A percentile compares a stretch with the other conserved stretches of the same genome.
Conservation (phyloP, 768 basidiomycete species). For the Amanita inopinata region DNA sequence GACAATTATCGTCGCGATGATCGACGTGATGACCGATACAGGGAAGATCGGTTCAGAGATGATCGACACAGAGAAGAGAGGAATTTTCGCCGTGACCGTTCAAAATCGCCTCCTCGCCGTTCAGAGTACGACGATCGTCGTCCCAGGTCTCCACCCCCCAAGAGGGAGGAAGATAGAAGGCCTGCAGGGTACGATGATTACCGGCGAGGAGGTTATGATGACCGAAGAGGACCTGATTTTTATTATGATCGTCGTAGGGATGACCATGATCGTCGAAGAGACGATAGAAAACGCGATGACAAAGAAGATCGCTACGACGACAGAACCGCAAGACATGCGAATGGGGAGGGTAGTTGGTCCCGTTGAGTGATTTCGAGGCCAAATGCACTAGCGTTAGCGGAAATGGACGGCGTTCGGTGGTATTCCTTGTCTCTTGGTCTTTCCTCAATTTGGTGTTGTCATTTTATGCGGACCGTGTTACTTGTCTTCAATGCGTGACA, state of each 20-base stretch:
- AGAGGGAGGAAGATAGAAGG: constrained; percentile 79
- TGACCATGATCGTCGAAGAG: constrained; percentile 57
- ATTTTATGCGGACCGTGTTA: constrained; percentile 46
- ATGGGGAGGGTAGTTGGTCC: constrained; percentile 71
- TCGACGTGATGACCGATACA: constrained; percentile 46
- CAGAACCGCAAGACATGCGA: constrained; percentile 59
- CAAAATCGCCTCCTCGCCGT: constrained; percentile 71
- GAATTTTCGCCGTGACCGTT: constrained; percentile 67
- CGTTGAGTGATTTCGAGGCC: constrained; percentile 44
- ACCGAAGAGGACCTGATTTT: constrained; percentile 75
- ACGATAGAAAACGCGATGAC: constrained; percentile 75
- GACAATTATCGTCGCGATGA: constrained; percentile 76
- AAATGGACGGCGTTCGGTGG: constrained; percentile 29
- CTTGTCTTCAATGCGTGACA: constrained; percentile 36
- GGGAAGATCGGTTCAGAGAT: constrained; percentile 51
- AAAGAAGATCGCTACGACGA: constrained; percentile 79
- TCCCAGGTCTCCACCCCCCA: constrained; percentile 70
- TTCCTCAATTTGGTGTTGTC: constrained; percentile 40
- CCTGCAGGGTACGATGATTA: constrained; percentile 90
- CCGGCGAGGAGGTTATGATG: constrained; percentile 78
- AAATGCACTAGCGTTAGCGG: constrained; percentile 24
- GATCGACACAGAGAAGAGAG: constrained; percentile 48
- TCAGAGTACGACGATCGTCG: constrained; percentile 69
- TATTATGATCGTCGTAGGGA: constrained; percentile 87
- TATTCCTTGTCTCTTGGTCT: constrained; percentile 43